Base-by-base conservation (phyloP, 352 stramenopile species). In the Globisporangium okanoganense region DNA sequence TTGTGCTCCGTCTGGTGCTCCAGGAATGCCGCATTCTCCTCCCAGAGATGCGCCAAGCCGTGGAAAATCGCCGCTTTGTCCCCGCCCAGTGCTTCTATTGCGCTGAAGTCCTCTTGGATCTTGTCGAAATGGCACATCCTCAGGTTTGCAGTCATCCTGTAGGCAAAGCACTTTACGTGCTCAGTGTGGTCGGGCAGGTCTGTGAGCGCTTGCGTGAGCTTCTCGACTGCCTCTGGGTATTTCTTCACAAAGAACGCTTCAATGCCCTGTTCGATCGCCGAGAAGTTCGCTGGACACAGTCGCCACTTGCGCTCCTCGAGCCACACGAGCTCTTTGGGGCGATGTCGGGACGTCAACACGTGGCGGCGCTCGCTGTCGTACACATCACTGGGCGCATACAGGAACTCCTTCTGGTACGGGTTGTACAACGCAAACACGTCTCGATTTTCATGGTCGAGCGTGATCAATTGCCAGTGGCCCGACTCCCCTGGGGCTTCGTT, bases 51-150 rank as follows among this genome's bases (percentile, higher is more conserved):
- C 29, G 79, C 75, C 10, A 91, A 63, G 1, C 82, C 82, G 40
- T 91, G 79, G 56, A 91, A 91, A 38, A 91, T 88, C 20, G 82
- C 79, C 18, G 79, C 82, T 58, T 91, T 91, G 57, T 88, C 79
- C 0, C 82, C 79, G 2, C 82, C 82, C 18, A 88, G 68, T 14
- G 53, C 64, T 53, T 87, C 71, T 47, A 90, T 82, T 6, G 72
- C 63, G 9, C 79, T 61, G 51, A 87, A 88, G 33, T 88, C 79
- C 0, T 65, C 59, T 16, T 74, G 58, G 8, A 91, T 74, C 14
- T 73, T 31, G 33, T 88, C 77, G 35, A 82, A 85, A 52, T 72
- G 61, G 18, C 77, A 64, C 62, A 91, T 69, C 22, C 79, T 75
- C 22, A 91, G 51, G 49, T 91, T 89, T 36, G 79, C 77, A 5